Evolutionary conservation across 2,329 filamentous ascomycete species (phyloP), one percentile per base, ranked within the genome.

Genomic region (Penicillium polonicum): DNA sequence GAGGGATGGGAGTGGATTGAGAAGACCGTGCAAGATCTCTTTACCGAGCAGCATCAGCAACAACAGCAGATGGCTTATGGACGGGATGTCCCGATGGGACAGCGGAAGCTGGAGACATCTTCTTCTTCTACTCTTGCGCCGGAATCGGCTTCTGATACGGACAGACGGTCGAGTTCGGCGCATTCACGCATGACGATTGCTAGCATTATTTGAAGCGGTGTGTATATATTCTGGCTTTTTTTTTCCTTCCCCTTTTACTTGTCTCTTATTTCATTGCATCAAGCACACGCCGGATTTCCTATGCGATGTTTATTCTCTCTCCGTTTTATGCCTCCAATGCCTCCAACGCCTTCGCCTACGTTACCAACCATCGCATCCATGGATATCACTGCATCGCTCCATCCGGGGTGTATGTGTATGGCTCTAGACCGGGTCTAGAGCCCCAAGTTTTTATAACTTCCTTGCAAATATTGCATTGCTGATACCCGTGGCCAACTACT

Each of bases 1-100:
- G 86, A 87, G 51, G 90, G 90, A 2, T 97, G 92, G 92, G 84
- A 85, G 23, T 83, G 84, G 60, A 79, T 96, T 15, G 88, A 94
- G 67, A 80, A 82, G 53, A 80, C 84, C 23, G 78, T 90, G 4
- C 78, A 82, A 2, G 50, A 58, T 46, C 54, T 61, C 10, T 52
- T 61, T 15, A 10, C 25, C 8, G 78, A 82, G 48, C 74, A 73
- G n/a, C 53, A 35, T 56, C 65, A 52, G 35, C 69, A 56, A 9
- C 48, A 23, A 5, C 35, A 12, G 59, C 67, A 57, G 43, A 25
- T 52, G 13, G 29, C 43, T 36, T 42, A 48, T 3, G 25, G 19
- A 9, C 48, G 51, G 9, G 60, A 62, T 49, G 27, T 51, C 2
- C 61, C 48, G 64, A 52, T 65, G 65, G 55, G 60, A 60, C 39